Evolutionary conservation across 768 basidiomycete species (phyloP).

Genomic region (Mycena galopus): DNA sequence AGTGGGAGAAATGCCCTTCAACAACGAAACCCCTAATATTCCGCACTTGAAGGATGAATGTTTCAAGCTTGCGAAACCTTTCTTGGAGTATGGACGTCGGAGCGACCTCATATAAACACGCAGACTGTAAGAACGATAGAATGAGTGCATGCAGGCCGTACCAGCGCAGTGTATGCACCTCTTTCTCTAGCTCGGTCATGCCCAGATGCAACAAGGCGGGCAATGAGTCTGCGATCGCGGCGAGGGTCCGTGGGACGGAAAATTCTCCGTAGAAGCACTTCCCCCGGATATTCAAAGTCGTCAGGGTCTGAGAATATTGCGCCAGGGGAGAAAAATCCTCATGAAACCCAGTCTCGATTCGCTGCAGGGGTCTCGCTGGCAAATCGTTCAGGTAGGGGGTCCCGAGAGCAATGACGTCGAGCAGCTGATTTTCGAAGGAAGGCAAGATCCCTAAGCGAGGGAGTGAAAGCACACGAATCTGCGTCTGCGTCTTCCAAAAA

Average conservation of each 20-base stretch:
- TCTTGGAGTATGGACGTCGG: background rate
- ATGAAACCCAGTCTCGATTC: background rate
- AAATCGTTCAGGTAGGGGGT: background rate
- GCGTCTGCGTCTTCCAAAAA: constrained; percentile 14
- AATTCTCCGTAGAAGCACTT: no score
- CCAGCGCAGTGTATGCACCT: background rate
- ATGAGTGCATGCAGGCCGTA: background rate
- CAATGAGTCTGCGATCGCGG: no score
- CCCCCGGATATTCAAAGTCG: no score
- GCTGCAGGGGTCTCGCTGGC: background rate
- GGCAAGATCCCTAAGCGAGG: background rate
- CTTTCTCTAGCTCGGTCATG: background rate
- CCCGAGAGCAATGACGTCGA: constrained; percentile 10
- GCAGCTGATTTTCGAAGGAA: constrained; percentile 3
- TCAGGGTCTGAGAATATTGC: no score
- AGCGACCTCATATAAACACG: no score
- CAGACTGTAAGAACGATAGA: no score
- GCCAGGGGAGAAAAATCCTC: background rate
- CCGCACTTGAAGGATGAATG: no score
- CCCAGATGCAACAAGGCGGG: no score
- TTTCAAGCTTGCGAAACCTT: no score
- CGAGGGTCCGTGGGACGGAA: no score
- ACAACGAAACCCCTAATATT: background rate
- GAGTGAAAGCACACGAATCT: no score
- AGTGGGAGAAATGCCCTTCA: background rate